These are phyloP conservation scores for Xylaria sp. DNA, from an alignment of 2,329 filamentous ascomycete species.

Conservation along the genomic window DNA sequence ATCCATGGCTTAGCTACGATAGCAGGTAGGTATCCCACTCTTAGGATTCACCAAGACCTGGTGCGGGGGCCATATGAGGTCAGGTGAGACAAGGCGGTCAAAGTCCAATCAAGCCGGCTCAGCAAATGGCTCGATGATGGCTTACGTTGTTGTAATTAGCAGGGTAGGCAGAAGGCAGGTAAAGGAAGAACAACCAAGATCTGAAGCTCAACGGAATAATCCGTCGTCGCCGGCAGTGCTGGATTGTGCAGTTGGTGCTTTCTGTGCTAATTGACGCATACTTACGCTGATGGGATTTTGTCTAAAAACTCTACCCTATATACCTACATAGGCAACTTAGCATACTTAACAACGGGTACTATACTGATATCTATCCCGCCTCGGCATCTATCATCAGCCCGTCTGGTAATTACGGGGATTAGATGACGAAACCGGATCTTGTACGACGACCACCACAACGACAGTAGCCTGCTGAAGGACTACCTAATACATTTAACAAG, in stretches of 20 bases:
- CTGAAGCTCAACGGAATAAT: constrained; percentile 18
- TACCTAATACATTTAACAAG: neutral
- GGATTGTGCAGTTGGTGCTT: neutral
- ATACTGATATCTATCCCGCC: neutral
- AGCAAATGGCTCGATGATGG: neutral
- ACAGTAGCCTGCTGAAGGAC: neutral
- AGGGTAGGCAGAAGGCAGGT: neutral
- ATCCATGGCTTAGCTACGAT: constrained; percentile 17
- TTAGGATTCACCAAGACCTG: constrained; percentile 31
- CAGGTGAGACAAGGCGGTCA: constrained; percentile 36
- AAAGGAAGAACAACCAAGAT: neutral
- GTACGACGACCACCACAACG: too few relatives aligned
- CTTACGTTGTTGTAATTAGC: neutral
- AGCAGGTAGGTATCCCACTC: constrained; percentile 25
- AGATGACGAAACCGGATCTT: neutral
- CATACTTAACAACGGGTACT: constrained; percentile 1
- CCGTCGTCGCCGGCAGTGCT: constrained; percentile 15
- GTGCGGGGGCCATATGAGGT: constrained; percentile 17
- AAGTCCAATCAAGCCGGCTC: constrained; percentile 24
- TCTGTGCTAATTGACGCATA: constrained; percentile 3
- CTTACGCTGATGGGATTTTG: too few relatives aligned
- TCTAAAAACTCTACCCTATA: constrained; percentile 6
- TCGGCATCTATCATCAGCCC: constrained; percentile 7
- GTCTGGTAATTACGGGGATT: constrained; percentile 10
- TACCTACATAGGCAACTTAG: too few relatives aligned